Conservation (phyloP, 208 protist species). For the Crithidia thermophila region DNA sequence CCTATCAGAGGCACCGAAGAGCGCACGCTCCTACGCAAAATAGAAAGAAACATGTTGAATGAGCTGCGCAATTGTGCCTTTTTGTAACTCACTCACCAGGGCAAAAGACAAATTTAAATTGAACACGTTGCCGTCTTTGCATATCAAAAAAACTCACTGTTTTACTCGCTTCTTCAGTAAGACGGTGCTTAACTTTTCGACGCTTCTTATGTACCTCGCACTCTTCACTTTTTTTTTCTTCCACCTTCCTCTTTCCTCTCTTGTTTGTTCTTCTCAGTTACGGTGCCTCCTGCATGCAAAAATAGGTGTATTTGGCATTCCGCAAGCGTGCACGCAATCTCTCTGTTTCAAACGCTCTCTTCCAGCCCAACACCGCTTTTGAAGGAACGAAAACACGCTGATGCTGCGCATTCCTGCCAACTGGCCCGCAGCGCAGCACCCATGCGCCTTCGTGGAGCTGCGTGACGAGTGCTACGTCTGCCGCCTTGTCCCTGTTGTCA, state of each 20-base stretch:
- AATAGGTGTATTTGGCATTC: slow-evolving; percentile 9
- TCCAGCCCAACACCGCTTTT: not conserved
- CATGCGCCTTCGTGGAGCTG: slow-evolving; percentile 52
- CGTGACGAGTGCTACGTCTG: slow-evolving; percentile 36
- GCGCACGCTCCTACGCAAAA: no score
- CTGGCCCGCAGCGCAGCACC: slow-evolving; percentile 46
- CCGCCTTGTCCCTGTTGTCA: slow-evolving; percentile 31
- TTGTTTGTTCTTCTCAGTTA: slow-evolving; percentile 18
- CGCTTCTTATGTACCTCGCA: not conserved
- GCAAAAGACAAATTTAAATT: no score
- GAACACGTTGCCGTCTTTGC: no score
- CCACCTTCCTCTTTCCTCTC: slow-evolving; percentile 15
- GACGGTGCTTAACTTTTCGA: no score
- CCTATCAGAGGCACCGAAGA: no score
- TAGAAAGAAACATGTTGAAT: no score
- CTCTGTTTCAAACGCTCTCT: not conserved
- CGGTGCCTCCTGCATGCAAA: not conserved
- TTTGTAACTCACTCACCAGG: no score
- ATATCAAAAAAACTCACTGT: not conserved
- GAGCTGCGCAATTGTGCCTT: no score
- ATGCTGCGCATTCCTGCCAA: slow-evolving; percentile 61
- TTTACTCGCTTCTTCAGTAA: no score
- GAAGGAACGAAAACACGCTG: not conserved
- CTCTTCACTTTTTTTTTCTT: slow-evolving; percentile 5
- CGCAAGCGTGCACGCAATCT: no score